Base-by-base conservation (phyloP, 768 basidiomycete genomes). In the Candolleomyces efflorescens region DNA sequence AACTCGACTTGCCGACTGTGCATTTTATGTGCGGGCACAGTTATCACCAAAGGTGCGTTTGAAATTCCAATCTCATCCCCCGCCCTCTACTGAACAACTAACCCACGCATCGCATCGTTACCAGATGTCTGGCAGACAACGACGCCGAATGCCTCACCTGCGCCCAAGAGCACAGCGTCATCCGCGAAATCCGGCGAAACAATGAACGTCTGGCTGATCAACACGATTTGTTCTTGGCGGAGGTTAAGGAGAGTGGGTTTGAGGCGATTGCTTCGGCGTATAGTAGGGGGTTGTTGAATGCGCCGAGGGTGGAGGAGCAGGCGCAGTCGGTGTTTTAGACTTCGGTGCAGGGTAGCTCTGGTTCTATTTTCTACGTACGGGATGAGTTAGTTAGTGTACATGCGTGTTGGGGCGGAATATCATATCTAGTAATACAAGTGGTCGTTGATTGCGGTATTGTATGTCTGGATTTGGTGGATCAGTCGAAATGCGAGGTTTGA, bases 21-120 rank as follows among this genome's bases (percentile, higher is more conserved):
- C 95, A 98, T 71, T 98, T 98, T 67, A 97, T 98, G 96, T 99
- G 96, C 72, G 87, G 89, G 65, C 97, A 98, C 68, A 94, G 92
- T 60, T 98, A 92, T 75, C 97, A 99, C 69, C 93, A 96, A 68
- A 80, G 94, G 92, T 92, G 73, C 68, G 71, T 36, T 48, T 2
- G 5, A 32, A 32, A 32, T 54, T 53, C 36, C 37, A 20, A 39
- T 46, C 18, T 36, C 37, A 27, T 52, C 20, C 43, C 36, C 47
- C 2, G 12, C 26, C 26, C 26, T 39, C 43, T 1, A 47, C 43
- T 32, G 56, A 3, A 39, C 5, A 27, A n/a, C 4, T 46, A 54
- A 26, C 26, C 55, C 18, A 43, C 13, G 32, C 32, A 11, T 22
- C 24, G 24, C 59, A 32, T 32, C 37, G 32, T 24, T 12, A 52